phyloP scores from a whole-genome alignment of 768 basidiomycete genomes.

The Lactifluus hygrophoroides region DNA sequence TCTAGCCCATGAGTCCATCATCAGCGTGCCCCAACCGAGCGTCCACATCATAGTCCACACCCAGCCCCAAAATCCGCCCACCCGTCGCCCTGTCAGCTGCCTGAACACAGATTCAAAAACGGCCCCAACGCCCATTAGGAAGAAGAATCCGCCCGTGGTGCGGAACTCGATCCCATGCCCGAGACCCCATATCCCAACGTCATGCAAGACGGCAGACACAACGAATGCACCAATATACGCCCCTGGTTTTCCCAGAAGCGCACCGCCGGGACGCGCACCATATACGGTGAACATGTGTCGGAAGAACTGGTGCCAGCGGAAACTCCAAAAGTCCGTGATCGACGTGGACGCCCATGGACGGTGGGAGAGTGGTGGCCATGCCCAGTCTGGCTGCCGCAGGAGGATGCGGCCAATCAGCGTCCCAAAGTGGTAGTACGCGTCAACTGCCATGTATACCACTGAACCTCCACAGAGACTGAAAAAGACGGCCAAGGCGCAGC shows the following conservation, averaged over 20 bases:
- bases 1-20: slow-evolving; percentile 13
- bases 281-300: slow-evolving; percentile 28
- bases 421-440: slow-evolving; percentile 21
- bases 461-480: slow-evolving; percentile 5
- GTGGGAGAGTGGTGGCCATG: slow-evolving; percentile 32
- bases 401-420: slow-evolving; percentile 24
- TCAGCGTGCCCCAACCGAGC: slow-evolving; percentile 31
- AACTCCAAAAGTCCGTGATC: slow-evolving; percentile 32
- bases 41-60: slow-evolving; percentile 48
- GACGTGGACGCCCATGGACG: slow-evolving; percentile 33
- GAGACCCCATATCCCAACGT: slow-evolving; percentile 52
- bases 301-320: slow-evolving; percentile 33
- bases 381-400: slow-evolving; percentile 24
- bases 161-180: slow-evolving; percentile 41
- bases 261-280: slow-evolving; percentile 28
- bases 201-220: slow-evolving; percentile 50
- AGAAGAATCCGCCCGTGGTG: slow-evolving; percentile 42
- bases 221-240: slow-evolving; percentile 49
- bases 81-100: slow-evolving; percentile 34
- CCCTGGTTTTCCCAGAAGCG: slow-evolving; percentile 41
- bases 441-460: slow-evolving; percentile 13
- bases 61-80: slow-evolving; percentile 42
- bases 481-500: background rate
- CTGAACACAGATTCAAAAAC: slow-evolving; percentile 42
- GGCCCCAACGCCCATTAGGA: slow-evolving; percentile 48